phyloP scores from a whole-genome alignment of 1,284 basidiomycete genomes.

The Phlebopus sp. region DNA sequence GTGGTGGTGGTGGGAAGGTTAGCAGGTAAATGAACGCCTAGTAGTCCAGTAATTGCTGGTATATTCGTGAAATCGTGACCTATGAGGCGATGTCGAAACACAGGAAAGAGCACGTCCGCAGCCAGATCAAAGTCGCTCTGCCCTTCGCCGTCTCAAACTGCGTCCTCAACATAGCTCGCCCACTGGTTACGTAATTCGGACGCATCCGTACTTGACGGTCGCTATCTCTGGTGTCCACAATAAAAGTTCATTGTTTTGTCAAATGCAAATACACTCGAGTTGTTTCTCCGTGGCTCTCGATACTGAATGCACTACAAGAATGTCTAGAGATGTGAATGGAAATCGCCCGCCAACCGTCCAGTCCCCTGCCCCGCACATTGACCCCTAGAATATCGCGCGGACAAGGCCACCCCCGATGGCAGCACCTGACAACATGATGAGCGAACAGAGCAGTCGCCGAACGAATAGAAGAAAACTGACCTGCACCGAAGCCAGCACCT shows the following conservation, averaged over 20 bases:
- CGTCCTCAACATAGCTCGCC: too few relatives aligned
- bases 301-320: too few relatives aligned
- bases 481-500: conserved; percentile 70
- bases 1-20: neutral
- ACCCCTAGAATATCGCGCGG: conserved; percentile 44
- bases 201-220: too few relatives aligned
- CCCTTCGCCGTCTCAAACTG: too few relatives aligned
- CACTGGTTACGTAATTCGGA: too few relatives aligned
- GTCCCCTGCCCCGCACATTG: too few relatives aligned
- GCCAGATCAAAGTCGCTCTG: neutral
- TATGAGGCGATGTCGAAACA: conserved; percentile 12
- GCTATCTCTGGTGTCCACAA: too few relatives aligned
- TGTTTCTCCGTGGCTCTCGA: too few relatives aligned
- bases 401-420: conserved; percentile 44
- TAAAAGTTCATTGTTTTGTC: too few relatives aligned
- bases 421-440: conserved; percentile 35
- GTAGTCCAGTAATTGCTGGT: neutral
- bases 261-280: too few relatives aligned
- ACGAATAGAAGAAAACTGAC: conserved; percentile 24
- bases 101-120: conserved; percentile 15
- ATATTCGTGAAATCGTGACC: neutral
- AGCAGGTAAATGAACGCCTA: neutral
- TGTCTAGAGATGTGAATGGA: too few relatives aligned
- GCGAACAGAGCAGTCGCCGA: neutral
- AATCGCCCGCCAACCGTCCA: neutral